Evolutionary conservation across 2,329 filamentous ascomycete genomes (phyloP), one percentile per base, ranked within the genome.

Genomic region (Fusarium azukiicola): DNA sequence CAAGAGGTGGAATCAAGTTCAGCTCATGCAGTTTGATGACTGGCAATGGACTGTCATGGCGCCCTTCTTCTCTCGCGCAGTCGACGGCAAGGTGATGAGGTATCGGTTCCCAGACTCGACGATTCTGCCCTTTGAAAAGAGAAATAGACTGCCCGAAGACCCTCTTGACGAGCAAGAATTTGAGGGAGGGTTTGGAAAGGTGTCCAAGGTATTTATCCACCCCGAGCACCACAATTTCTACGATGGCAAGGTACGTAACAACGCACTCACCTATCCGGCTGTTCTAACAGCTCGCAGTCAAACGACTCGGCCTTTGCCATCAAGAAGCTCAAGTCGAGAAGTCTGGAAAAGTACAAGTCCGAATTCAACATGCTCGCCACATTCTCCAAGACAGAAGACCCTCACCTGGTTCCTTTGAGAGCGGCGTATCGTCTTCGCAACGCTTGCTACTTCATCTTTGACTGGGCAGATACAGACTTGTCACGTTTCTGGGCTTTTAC

Each of bases 21-120:
- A 52, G 46, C 54, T 69, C n/a, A 63, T 63, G 23, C 21, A 17
- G 3, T 73, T 73, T n/a, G 54, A 70, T 10, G 71, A 73, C 27
- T 73, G 67, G 71, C 71, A 73, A 27, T 73, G 71, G 71, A 54
- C 66, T 23, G 71, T 73, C 27, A 64, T 54, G 14, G 67, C 66
- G 4, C 67, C 71, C 6, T 70, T 73, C 40, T 73, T 73, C 54
- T n/a, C 54, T n/a, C 71, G 71, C 11, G 66, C 52, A 16, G n/a
- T 44, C 3, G 44, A 73, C 13, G 67, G 67, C 11, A 54, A 46
- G 56, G 54, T 47, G 21, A 12, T 63, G 42, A 14, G 16, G 10
- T 32, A 32, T 70, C 21, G 42, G 9, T 66, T 66, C 8, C 71
- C 54, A 6, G 67, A 73, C 10, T 27, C 67, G 10, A 67, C 54